These are phyloP conservation scores for Vararia minispora DNA, from an alignment of 768 basidiomycete genomes.

Conservation along the genomic window DNA sequence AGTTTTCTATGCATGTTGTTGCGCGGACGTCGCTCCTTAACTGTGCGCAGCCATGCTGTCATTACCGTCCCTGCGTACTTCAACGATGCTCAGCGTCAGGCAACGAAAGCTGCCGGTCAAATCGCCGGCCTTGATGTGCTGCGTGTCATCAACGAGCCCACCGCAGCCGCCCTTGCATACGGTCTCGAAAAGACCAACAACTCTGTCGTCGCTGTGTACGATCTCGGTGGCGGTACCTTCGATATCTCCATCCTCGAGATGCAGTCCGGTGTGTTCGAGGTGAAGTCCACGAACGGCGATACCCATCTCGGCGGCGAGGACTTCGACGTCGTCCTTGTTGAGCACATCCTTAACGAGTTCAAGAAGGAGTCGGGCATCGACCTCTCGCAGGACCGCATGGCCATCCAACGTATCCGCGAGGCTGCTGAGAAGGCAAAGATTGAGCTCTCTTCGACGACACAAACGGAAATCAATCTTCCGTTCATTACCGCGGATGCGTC, in stretches of 20 bases:
- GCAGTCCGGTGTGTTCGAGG: constrained; percentile 99
- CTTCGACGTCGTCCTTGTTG: constrained; percentile 86
- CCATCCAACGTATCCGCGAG: constrained; percentile 97
- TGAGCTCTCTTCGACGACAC: constrained; percentile 86
- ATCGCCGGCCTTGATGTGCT: constrained; percentile 97
- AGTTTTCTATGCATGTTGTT: constrained; percentile 25
- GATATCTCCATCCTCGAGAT: constrained; percentile 99
- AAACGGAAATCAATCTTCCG: constrained; percentile 95
- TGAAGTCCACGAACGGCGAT: constrained; percentile 99
- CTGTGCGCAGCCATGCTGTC: constrained; percentile 57
- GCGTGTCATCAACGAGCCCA: constrained; percentile 98
- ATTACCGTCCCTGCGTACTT: constrained; percentile 98
- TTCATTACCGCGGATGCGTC: constrained; percentile 96
- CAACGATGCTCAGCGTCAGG: constrained; percentile 99
- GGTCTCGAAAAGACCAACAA: constrained; percentile 79
- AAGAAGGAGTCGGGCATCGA: constrained; percentile 86
- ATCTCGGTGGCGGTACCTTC: constrained; percentile 96
- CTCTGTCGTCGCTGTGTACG: constrained; percentile 94
- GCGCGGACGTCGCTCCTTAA: constrained; percentile 1
- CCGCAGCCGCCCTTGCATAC: constrained; percentile 96
- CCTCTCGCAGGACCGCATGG: constrained; percentile 82
- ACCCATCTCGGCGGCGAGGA: constrained; percentile 96
- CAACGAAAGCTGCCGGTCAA: constrained; percentile 95
- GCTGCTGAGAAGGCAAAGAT: constrained; percentile 99
- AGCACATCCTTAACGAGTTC: constrained; percentile 82